Conservation (phyloP, 2,329 filamentous ascomycete genomes). For the Diaporthe capsici region DNA sequence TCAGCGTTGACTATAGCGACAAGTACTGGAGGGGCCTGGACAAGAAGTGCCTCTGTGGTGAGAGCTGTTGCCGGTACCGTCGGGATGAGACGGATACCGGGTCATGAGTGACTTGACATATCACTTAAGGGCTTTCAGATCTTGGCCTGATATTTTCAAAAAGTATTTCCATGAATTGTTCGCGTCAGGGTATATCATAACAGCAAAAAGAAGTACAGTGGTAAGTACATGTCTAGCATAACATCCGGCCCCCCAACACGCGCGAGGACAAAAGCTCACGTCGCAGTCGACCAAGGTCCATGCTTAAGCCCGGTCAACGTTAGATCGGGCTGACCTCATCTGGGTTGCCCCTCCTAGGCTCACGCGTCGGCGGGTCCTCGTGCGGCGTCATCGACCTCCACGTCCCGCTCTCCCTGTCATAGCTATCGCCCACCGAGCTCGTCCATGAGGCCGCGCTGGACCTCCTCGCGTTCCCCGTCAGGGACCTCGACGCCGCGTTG, state of each 20-base stretch:
- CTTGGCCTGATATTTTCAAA: not conserved
- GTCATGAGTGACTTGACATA: not conserved
- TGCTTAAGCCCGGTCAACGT: not conserved
- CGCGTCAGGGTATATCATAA: slow-evolving; percentile 29
- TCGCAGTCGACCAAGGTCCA: not conserved
- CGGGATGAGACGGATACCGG: not conserved
- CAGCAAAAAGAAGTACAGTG: slow-evolving; percentile 22
- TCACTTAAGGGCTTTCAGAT: not conserved
- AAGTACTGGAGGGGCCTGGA: slow-evolving; percentile 70
- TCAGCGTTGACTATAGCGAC: slow-evolving; percentile 72
- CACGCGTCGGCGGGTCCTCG: slow-evolving; percentile 22
- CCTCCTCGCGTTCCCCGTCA: not conserved
- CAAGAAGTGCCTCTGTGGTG: slow-evolving; percentile 68
- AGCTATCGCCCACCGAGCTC: not conserved
- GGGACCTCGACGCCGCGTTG: not conserved
- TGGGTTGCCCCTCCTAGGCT: slow-evolving; percentile 18
- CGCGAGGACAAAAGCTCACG: not conserved
- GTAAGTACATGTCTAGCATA: slow-evolving; percentile 11
- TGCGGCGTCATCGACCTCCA: slow-evolving; percentile 32
- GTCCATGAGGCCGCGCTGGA: slow-evolving; percentile 3
- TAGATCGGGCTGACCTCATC: slow-evolving; percentile 29
- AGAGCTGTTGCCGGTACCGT: slow-evolving; percentile 64
- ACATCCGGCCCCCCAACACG: not conserved
- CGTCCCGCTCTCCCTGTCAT: slow-evolving; percentile 17
- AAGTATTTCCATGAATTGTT: slow-evolving; percentile 21